These are phyloP conservation scores for Megacollybia platyphylla DNA, from an alignment of 1,284 basidiomycete genomes.

Conservation along the genomic window DNA sequence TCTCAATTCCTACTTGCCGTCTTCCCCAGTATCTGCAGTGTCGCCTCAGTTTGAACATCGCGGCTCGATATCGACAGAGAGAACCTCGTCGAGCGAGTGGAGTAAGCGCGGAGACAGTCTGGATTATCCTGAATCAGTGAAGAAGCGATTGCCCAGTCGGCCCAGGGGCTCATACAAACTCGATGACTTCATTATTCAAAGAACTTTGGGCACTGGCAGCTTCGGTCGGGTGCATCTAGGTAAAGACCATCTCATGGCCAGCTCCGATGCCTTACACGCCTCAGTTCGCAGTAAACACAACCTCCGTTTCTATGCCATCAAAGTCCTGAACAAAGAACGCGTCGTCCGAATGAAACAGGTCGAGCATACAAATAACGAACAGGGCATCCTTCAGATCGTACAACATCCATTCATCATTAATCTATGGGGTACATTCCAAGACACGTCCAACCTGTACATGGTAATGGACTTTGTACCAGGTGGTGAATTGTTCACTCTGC, in stretches of 20 bases:
- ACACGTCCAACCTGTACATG: constrained; percentile 92
- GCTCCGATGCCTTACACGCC: constrained; percentile 6
- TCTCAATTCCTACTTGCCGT: constrained; percentile 3
- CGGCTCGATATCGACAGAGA: constrained; percentile 50
- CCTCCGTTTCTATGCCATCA: constrained; percentile 87
- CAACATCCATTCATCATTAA: constrained; percentile 97
- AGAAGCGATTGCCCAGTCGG: constrained; percentile 14
- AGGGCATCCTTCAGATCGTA: constrained; percentile 79
- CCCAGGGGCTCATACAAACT: constrained; percentile 60
- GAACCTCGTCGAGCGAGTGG: constrained; percentile 43
- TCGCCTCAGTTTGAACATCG: constrained; percentile 24
- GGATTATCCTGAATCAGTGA: constrained; percentile 20
- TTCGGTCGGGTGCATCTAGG: constrained; percentile 93
- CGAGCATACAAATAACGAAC: constrained; percentile 95
- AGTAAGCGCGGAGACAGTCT: constrained; percentile 28
- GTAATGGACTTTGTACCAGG: constrained; percentile 99
- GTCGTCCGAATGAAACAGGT: constrained; percentile 95
- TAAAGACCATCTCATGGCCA: constrained; percentile 17
- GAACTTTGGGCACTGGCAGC: constrained; percentile 85
- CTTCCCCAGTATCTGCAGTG: constrained; percentile 8
- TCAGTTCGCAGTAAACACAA: constrained; percentile 86
- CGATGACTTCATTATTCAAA: constrained; percentile 61
- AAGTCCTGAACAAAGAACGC: constrained; percentile 89
- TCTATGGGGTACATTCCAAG: constrained; percentile 97
- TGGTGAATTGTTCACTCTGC: constrained; percentile 88